phyloP scores from a whole-genome alignment of 441 rosid genomes.

The Biscutella laevigata region DNA sequence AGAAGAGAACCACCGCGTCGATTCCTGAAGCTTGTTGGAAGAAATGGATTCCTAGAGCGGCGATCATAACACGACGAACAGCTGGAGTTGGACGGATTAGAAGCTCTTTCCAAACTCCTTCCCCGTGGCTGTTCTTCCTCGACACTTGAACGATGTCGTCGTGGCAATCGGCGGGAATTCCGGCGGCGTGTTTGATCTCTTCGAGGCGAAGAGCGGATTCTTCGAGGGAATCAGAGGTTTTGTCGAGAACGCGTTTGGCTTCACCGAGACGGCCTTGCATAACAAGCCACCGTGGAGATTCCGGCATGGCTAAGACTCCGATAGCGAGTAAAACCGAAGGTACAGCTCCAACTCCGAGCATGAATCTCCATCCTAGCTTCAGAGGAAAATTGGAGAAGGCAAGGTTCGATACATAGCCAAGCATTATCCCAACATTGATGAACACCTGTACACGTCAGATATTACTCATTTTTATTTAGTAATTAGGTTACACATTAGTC shows the following conservation, averaged over 20 bases:
- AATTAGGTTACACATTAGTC: no score
- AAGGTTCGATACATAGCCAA: conserved; percentile 71
- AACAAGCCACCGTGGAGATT: conserved; percentile 66
- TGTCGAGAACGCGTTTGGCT: conserved; percentile 60
- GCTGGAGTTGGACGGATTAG: conserved; percentile 48
- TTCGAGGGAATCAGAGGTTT: conserved; percentile 46
- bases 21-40: conserved; percentile 55
- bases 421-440: conserved; percentile 51
- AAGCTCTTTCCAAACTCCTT: conserved; percentile 64
- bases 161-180: conserved; percentile 46
- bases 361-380: conserved; percentile 56
- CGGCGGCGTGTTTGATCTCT: conserved; percentile 59
- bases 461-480: no score
- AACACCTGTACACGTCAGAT: conserved; percentile 66
- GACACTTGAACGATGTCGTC: conserved; percentile 40
- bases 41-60: conserved; percentile 59
- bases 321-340: conserved; percentile 46
- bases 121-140: conserved; percentile 26
- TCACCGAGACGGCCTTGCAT: conserved; percentile 71
- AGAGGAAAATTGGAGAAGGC: conserved; percentile 49
- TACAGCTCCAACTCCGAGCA: conserved; percentile 66
- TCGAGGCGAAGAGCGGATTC: conserved; percentile 45
- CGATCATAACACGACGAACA: conserved; percentile 50
- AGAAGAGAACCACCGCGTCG: conserved; percentile 42
- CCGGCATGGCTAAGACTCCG: conserved; percentile 34